Percentiles rank a stretch among this genome's conserved stretches.
Evolutionary conservation across 2,329 filamentous ascomycete genomes (phyloP).

Genomic region (Akanthomyces lecanii): DNA sequence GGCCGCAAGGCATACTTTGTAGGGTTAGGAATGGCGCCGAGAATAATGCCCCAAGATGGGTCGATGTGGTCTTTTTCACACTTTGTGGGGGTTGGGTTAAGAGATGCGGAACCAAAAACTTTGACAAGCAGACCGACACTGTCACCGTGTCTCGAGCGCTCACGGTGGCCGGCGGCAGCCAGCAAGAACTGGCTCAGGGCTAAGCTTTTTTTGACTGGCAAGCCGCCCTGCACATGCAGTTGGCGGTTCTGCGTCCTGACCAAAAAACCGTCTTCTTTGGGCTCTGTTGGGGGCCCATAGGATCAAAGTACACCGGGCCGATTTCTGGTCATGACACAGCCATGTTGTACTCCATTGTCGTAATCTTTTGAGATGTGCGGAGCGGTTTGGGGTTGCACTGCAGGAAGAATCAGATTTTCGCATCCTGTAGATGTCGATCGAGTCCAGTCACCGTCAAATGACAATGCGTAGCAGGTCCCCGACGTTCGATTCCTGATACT

Average conservation of each 20-base stretch:
- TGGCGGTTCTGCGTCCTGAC: background rate
- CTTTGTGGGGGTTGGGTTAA: background rate
- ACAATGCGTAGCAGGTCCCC: background rate
- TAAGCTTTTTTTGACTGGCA: constrained; percentile 13
- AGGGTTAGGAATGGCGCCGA: constrained; percentile 13
- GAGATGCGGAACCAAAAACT: background rate
- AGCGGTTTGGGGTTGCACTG: background rate
- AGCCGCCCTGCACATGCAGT: background rate
- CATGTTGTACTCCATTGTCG: too few relatives aligned
- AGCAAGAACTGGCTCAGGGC: constrained; percentile 4
- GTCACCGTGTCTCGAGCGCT: too few relatives aligned
- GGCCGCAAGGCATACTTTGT: background rate
- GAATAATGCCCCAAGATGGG: constrained; percentile 9
- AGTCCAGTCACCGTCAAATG: constrained; percentile 1
- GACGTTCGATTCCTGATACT: background rate
- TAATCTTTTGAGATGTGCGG: constrained; percentile 6
- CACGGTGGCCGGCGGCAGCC: too few relatives aligned
- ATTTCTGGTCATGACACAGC: background rate
- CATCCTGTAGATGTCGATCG: background rate
- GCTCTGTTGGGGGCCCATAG: background rate
- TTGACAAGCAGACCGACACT: background rate
- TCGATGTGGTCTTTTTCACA: background rate
- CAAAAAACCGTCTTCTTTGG: background rate
- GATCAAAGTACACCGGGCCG: background rate
- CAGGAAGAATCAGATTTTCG: background rate